Evolutionary conservation across 306 rosid species (phyloP).

Genomic region (Vigna mungo): DNA sequence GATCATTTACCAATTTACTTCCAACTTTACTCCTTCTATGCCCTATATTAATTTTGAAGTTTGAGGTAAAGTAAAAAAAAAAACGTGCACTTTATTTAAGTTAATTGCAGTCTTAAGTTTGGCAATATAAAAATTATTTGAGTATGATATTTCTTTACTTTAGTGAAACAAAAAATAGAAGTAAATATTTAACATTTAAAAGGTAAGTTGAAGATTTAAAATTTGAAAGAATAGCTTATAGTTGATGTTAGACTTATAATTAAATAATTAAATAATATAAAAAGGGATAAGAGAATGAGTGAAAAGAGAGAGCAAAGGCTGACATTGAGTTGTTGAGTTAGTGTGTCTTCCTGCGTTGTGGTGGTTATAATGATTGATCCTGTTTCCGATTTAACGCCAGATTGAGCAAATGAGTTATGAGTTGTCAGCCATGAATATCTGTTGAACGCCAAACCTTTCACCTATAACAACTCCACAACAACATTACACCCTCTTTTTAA

Average conservation of each 20-base stretch:
- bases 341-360: constrained; percentile 69
- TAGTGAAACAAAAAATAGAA: too few relatives aligned
- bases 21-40: background rate
- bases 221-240: background rate
- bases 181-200: too few relatives aligned
- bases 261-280: too few relatives aligned
- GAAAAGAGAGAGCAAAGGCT: background rate
- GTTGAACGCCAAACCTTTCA: constrained; percentile 69
- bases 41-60: background rate
- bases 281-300: background rate
- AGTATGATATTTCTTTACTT: background rate
- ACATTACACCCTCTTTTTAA: background rate
- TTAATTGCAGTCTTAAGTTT: background rate
- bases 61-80: background rate
- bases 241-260: too few relatives aligned
- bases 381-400: constrained; percentile 53
- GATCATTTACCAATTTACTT: background rate
- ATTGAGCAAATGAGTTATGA: constrained; percentile 73
- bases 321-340: constrained; percentile 69
- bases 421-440: constrained; percentile 79
- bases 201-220: too few relatives aligned
- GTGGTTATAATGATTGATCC: constrained; percentile 55
- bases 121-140: background rate
- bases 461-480: constrained; percentile 45
- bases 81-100: background rate